Percentiles rank a stretch among this genome's conserved stretches.
These are phyloP conservation scores for Arthrinium puccinioides DNA, from an alignment of 2,329 filamentous ascomycete genomes.

Conservation along the genomic window DNA sequence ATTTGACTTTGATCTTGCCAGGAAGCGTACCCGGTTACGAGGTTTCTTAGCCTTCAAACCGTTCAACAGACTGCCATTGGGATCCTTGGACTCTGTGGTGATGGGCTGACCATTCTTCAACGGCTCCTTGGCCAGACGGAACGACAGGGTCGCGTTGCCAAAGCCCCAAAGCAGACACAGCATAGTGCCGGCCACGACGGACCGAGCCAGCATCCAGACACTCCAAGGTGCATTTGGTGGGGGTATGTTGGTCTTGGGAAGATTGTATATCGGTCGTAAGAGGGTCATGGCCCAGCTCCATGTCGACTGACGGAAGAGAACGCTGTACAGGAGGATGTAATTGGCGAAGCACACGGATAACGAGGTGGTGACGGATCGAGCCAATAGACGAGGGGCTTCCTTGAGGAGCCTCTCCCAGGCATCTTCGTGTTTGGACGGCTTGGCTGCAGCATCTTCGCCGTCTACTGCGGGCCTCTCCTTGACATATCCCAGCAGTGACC, in stretches of 20 bases:
- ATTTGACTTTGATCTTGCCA: background rate
- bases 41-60: constrained; percentile 80
- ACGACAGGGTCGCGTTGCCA: constrained; percentile 68
- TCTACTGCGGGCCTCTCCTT: constrained; percentile 17
- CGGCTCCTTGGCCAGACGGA: constrained; percentile 74
- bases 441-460: constrained; percentile 7
- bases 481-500: constrained; percentile 42
- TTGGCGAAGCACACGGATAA: constrained; percentile 30
- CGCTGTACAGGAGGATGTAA: constrained; percentile 50
- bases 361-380: constrained; percentile 21
- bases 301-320: constrained; percentile 52
- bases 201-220: constrained; percentile 47
- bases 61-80: constrained; percentile 81
- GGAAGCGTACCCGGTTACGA: constrained; percentile 50
- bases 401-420: constrained; percentile 32
- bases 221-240: constrained; percentile 51
- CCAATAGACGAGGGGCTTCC: constrained; percentile 24
- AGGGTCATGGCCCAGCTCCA: constrained; percentile 67
- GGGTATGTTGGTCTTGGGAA: constrained; percentile 64
- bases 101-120: constrained; percentile 79
- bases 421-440: constrained; percentile 5
- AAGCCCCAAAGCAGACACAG: constrained; percentile 69
- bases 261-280: constrained; percentile 65
- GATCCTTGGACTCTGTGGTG: constrained; percentile 79
- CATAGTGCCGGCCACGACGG: constrained; percentile 55